Evolutionary conservation across 2,329 filamentous ascomycete genomes (phyloP), one percentile per base, ranked within the genome.

Genomic region (Chaetomiaceae sp.): DNA sequence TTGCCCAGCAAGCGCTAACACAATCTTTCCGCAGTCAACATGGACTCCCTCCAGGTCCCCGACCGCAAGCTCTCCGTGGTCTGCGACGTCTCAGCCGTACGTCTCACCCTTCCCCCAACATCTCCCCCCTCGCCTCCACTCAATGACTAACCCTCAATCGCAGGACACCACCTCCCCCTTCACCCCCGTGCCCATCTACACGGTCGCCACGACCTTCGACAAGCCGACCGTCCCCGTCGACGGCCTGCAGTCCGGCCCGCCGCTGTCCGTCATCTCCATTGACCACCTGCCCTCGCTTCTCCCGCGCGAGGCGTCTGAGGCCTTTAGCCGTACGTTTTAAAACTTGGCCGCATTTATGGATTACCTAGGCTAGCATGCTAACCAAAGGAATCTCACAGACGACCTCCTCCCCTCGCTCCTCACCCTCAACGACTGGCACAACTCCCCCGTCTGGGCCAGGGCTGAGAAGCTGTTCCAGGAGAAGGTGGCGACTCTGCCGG

Each of bases 211-310:
- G 44, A 94, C 90, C 20, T 96, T 96, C 68, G 82, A 84, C 67
- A 84, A 88, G 67, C 92, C 91, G n/a, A 96, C 90, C 1, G 85
- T 95, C 0, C 87, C 94, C 22, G 75, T 82, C 31, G 70, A 83
- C 78, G 59, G 81, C 74, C 65, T 77, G 71, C 68, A 75, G 51
- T 73, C 75, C 49, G 62, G 58, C 45, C 80, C 83, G 0, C 79
- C 81, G 7, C 73, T 96, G 53, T 85, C 81, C 44, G 88, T 96
- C 62, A 95, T 96, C 71, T 87, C 84, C 68, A 94, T 95, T 65
- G 89, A 95, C 70, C 89, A 95, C 67, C 78, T 95, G 48, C 89
- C 90, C 4, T 87, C 84, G 49, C 80, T 96, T 61, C 77, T 97
- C 34, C 89, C 92, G 1, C 80, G 92, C 49, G 92, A 96, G 74